These are phyloP conservation scores for Aspergillus leporis DNA, from an alignment of 495 filamentous ascomycete species.

Conservation along the genomic window DNA sequence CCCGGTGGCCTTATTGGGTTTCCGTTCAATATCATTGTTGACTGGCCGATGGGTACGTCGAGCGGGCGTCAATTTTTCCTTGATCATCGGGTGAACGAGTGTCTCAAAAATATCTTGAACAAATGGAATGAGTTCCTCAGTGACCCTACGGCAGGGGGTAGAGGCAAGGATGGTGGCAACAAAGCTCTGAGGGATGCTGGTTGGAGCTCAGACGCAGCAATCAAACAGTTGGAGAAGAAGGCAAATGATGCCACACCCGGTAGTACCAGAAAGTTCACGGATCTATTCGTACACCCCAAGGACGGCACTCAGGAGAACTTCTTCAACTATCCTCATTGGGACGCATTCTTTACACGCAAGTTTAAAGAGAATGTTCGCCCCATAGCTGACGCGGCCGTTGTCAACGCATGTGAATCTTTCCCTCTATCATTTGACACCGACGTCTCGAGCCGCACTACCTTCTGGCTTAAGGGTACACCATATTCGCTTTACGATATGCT, in stretches of 20 bases:
- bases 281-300: conserved; percentile 4
- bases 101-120: conserved; percentile 58
- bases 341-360: conserved; percentile 64
- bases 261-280: neutral
- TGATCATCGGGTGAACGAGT: conserved; percentile 55
- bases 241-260: conserved; percentile 31
- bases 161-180: neutral
- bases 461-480: conserved; percentile 65
- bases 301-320: neutral
- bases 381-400: conserved; percentile 50
- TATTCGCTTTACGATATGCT: conserved; percentile 60
- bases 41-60: conserved; percentile 53
- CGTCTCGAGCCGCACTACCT: conserved; percentile 24
- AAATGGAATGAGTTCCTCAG: conserved; percentile 55
- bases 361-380: conserved; percentile 50
- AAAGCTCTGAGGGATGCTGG: conserved; percentile 38
- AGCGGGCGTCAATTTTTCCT: conserved; percentile 22
- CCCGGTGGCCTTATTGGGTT: neutral
- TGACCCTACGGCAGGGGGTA: conserved; percentile 41
- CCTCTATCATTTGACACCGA: conserved; percentile 8
- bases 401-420: conserved; percentile 59
- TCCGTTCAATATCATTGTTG: conserved; percentile 48
- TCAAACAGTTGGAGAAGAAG: neutral
- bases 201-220: neutral
- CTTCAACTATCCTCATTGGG: conserved; percentile 56